phyloP scores from a whole-genome alignment of 495 filamentous ascomycete species.

The Talaromyces nanjingensis region DNA sequence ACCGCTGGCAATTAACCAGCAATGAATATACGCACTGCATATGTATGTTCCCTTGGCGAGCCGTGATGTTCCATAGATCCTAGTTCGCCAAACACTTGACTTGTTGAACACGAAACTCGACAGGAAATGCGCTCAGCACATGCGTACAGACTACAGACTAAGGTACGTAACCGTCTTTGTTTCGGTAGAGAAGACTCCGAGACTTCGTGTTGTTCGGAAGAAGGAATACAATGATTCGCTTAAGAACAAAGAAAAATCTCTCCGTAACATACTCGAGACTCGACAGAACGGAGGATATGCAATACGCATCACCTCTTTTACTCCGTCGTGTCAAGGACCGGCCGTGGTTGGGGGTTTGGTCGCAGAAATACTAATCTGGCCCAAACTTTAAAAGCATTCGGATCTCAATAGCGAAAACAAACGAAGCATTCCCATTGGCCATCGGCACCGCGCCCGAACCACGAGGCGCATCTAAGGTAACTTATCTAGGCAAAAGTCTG shows the following conservation, averaged over 20 bases:
- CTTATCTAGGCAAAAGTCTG: neutral
- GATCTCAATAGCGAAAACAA: neutral
- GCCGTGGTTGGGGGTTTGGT: neutral
- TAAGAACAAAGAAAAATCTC: neutral
- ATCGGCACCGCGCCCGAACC: slow-evolving; percentile 1
- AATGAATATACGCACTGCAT: neutral
- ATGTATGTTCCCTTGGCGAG: neutral
- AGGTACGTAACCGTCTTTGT: neutral
- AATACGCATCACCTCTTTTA: neutral
- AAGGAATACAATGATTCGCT: neutral
- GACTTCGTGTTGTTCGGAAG: neutral
- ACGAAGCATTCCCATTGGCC: neutral
- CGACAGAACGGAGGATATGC: neutral
- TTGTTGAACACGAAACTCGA: neutral
- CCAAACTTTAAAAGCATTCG: slow-evolving; percentile 1
- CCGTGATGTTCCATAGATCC: neutral
- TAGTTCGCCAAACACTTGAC: neutral
- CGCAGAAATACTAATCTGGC: neutral
- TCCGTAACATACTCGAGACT: neutral
- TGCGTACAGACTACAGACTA: neutral
- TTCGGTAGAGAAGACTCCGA: neutral
- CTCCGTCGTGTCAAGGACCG: neutral
- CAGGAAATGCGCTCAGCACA: neutral
- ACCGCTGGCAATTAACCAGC: neutral
- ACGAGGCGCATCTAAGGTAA: neutral